Percentiles rank a stretch among this genome's conserved stretches.
Conservation (phyloP, 495 filamentous ascomycete genomes). For the Pyrenula massariospora region DNA sequence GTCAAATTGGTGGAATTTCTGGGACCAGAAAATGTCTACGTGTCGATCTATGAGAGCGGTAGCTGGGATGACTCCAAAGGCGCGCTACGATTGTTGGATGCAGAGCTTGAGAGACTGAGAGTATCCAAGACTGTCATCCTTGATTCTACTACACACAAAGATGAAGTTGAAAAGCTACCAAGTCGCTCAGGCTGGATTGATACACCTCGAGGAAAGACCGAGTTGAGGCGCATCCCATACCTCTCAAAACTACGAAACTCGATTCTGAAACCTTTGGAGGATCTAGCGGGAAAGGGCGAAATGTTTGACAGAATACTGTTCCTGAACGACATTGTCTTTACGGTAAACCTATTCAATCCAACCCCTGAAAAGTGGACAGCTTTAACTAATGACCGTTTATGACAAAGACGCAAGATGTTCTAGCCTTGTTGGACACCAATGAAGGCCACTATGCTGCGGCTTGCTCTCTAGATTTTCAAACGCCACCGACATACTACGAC, state of each 20-base stretch:
- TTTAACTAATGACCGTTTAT: background rate
- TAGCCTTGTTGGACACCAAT: slow-evolving; percentile 60
- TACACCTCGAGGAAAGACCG: slow-evolving; percentile 33
- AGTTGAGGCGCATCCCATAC: slow-evolving; percentile 58
- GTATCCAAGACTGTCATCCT: slow-evolving; percentile 29
- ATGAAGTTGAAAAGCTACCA: slow-evolving; percentile 32
- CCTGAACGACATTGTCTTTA: slow-evolving; percentile 67
- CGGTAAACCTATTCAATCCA: slow-evolving; percentile 25
- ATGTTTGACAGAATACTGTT: slow-evolving; percentile 61
- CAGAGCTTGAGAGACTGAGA: slow-evolving; percentile 34
- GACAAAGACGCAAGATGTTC: slow-evolving; percentile 47
- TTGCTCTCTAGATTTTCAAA: slow-evolving; percentile 67
- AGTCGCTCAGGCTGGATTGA: slow-evolving; percentile 44
- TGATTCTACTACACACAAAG: slow-evolving; percentile 39
- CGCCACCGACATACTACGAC: slow-evolving; percentile 63
- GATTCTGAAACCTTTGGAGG: slow-evolving; percentile 32
- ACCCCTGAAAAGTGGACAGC: slow-evolving; percentile 1
- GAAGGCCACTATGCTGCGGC: slow-evolving; percentile 66
- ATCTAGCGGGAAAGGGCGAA: slow-evolving; percentile 30
- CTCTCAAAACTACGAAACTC: slow-evolving; percentile 51
- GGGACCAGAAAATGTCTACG: slow-evolving; percentile 55
- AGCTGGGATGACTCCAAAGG: slow-evolving; percentile 61
- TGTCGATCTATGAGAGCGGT: slow-evolving; percentile 60
- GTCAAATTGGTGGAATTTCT: slow-evolving; percentile 41
- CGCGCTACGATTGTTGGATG: slow-evolving; percentile 48